Percentiles rank a stretch among this genome's conserved stretches.
These are phyloP conservation scores for Protoeuglena noctilucae DNA, from an alignment of 139 green algal genomes.

Conservation along the genomic window DNA sequence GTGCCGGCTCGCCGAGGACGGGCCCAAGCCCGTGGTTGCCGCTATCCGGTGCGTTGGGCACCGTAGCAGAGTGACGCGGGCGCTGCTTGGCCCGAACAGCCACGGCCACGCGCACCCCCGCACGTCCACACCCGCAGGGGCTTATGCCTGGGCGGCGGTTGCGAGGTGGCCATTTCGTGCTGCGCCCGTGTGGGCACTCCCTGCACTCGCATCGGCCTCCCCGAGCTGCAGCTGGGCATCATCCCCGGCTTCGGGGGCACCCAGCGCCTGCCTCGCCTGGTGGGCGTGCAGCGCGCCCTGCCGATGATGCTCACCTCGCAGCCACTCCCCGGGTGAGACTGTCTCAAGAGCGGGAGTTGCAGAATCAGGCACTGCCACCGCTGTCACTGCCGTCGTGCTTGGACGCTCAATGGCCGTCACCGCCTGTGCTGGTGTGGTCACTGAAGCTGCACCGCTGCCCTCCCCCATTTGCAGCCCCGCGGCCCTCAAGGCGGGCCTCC, in stretches of 20 bases:
- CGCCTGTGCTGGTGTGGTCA: too few species aligned
- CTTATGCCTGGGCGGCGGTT: conserved; percentile 78
- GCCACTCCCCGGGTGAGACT: conserved; percentile 10
- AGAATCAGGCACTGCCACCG: too few species aligned
- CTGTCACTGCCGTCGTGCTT: too few species aligned
- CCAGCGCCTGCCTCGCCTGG: conserved; percentile 82
- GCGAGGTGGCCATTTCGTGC: conserved; percentile 84
- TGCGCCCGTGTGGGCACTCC: conserved; percentile 49
- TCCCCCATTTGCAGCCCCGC: conserved; percentile 21
- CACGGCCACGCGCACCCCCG: too few species aligned
- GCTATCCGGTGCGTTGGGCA: too few species aligned
- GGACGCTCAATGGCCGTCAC: too few species aligned
- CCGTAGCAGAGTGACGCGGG: too few species aligned
- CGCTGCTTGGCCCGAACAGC: too few species aligned
- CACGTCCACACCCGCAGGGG: too few species aligned
- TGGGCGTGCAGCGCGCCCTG: conserved; percentile 73
- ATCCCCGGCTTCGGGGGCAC: conserved; percentile 96
- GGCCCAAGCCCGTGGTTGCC: conserved; percentile 80
- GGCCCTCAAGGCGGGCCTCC: conserved; percentile 60
- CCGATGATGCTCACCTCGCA: conserved; percentile 90
- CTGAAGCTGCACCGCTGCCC: too few species aligned
- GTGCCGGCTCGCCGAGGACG: conserved; percentile 42
- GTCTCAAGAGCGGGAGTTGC: too few species aligned
- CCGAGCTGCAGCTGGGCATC: conserved; percentile 91
- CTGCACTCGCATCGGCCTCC: conserved; percentile 56